Base-by-base conservation (phyloP, 2,329 filamentous ascomycete genomes). In the Massarina eburnea region DNA sequence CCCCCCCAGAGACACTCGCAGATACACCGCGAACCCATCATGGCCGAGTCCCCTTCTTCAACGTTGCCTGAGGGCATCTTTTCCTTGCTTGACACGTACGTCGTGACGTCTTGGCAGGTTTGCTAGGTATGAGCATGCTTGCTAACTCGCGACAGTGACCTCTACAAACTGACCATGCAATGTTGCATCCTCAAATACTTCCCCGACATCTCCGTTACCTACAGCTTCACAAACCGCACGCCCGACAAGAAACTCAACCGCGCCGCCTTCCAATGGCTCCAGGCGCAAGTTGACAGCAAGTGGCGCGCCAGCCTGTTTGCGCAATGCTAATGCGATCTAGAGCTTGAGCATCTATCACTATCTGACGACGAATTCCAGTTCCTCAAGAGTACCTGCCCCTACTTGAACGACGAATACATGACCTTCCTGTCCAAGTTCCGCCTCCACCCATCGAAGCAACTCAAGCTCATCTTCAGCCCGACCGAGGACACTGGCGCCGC, bases 131-230 rank as follows among this genome's bases (percentile, higher is more conserved):
- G 1, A 14, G 10, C 22, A 3, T 22, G 15, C 22, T 39, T 44
- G 43, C 48, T 51, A 44, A 51, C 43, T 14, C 12, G 36, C 29
- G 18, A 21, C 45, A 66, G 62, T 1, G 84, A 87, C 68, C 72
- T 99, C 50, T 99, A 96, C 81, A 99, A 99, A 73, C 74, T 99
- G 72, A 99, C 94, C 17, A 99, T 99, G 94, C 94, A 99, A 85
- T 96, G 70, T 42, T 72, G 69, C 51, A 86, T 97, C 55, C 81
- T 95, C 58, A 95, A 95, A 72, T 95, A 91, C 76, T 97, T 95
- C 71, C 86, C 86, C 26, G 79, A 91, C 47, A 75, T 70, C 60
- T 81, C 85, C 35, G 94, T 97, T 47, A 91, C 89, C 2, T 99
- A 97, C 67, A 84, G 88, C 48, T 96, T 95, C 74, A 97, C 91